Percentiles rank a stretch among this genome's conserved stretches.
phyloP scores from a whole-genome alignment of 192 early-diverging fungal species.

The Geranomyces variabilis region DNA sequence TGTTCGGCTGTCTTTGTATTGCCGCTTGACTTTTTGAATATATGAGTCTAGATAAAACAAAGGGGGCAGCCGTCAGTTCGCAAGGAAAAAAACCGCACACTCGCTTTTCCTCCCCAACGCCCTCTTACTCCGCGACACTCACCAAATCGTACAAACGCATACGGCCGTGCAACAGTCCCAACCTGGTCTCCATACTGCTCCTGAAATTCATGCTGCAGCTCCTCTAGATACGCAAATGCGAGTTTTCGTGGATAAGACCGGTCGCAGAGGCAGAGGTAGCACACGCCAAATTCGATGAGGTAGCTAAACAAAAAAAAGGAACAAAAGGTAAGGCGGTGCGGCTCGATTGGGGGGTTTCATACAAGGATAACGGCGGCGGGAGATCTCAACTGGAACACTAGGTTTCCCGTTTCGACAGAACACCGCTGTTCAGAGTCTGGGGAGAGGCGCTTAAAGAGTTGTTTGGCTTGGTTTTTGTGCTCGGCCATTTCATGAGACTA shows the following conservation, averaged over 20 bases:
- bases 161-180: slow-evolving; percentile 84
- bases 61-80: background rate
- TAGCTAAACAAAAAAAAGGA: slow-evolving; percentile 63
- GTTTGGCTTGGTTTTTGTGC: slow-evolving; percentile 92
- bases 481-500: slow-evolving; percentile 72
- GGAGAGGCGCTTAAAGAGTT: slow-evolving; percentile 87
- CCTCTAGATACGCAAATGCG: slow-evolving; percentile 94
- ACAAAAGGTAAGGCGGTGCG: no score
- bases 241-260: slow-evolving; percentile 82
- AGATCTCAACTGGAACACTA: slow-evolving; percentile 81
- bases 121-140: slow-evolving; percentile 14
- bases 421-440: slow-evolving; percentile 85
- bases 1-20: slow-evolving; percentile 94
- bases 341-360: no score
- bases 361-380: no score
- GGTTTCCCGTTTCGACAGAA: slow-evolving; percentile 91
- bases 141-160: slow-evolving; percentile 98
- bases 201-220: slow-evolving; percentile 92
- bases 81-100: no score
- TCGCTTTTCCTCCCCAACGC: no score
- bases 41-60: slow-evolving; percentile 70
- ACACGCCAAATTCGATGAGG: slow-evolving; percentile 90
- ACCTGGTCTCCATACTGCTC: slow-evolving; percentile 91
- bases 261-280: slow-evolving; percentile 94
- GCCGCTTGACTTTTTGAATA: slow-evolving; percentile 96